Base-by-base conservation (phyloP, 148 eudicot genomes). In the Fagopyrum esculentum region DNA sequence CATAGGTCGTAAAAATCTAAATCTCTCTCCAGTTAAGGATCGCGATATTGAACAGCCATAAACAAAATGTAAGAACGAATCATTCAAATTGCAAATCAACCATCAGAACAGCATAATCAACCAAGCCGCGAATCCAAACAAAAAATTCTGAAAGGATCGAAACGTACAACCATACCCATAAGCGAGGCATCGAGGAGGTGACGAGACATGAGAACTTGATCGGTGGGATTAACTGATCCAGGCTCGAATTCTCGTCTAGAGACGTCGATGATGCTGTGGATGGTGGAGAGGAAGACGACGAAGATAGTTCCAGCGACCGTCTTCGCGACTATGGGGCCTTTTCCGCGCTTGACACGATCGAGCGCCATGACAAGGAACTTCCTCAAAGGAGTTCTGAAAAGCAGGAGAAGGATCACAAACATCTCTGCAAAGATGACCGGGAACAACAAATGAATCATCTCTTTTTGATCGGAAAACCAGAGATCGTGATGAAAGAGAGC, bases 341-440 rank as follows among this genome's bases (percentile, higher is more conserved):
- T 80, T 30, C 85, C 81, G 6, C 80, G 75, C 35, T 85, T 85
- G 72, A 79, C 68, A 2, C 81, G 78, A 79, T 85, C 85, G 52
- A 85, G 29, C 0, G 82, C 82, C 77, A 79, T 59, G 0, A 81
- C 77, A 0, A 77, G 74, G n/a, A 80, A 69, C 78, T 78, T 78
- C 35, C 80, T 51, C 0, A 83, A 5, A 52, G 85, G 88, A 6
- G 82, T 81, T 60, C 74, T 59, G 84, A 83, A 83, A 2, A 83
- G 44, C 0, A 85, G 79, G 7, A 81, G 80, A 56, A 83, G 48
- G 16, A 81, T 74, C 29, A 81, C 73, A 1, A 72, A 26, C 82
- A 85, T 80, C 54, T 82, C 83, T 29, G 52, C 3, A 7, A 85
- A 13, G 75, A 82, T 72, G 43, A 80, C 48, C 1, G 83, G 43